These are phyloP conservation scores for Amniculicola lignicola DNA, from an alignment of 495 filamentous ascomycete genomes.

Conservation along the genomic window DNA sequence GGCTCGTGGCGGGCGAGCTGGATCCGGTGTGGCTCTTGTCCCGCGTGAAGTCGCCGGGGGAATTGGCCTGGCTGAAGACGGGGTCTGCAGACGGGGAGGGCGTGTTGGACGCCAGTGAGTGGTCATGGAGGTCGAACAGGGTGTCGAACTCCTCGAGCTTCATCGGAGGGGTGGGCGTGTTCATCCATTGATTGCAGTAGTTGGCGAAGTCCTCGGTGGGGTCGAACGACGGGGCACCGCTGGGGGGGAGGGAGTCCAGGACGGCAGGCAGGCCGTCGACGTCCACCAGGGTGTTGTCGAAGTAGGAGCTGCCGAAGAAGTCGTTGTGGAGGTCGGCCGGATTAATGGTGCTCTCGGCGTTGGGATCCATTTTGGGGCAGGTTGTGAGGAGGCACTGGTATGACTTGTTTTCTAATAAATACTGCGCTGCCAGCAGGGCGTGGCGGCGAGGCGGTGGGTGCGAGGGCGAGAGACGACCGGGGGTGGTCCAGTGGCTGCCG, in stretches of 20 bases:
- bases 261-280: background rate
- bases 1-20: constrained; percentile 12
- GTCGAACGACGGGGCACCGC: background rate
- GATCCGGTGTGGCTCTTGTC: constrained; percentile 16
- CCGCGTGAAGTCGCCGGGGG: constrained; percentile 15
- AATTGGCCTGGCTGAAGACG: constrained; percentile 25
- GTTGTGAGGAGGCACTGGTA: no score
- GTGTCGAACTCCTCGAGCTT: background rate
- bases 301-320: background rate
- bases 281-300: background rate
- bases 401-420: no score
- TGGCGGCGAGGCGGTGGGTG: no score
- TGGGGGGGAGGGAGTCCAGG: background rate
- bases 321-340: constrained; percentile 12
- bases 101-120: constrained; percentile 4
- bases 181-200: background rate
- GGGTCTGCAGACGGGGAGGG: constrained; percentile 13
- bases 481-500: no score
- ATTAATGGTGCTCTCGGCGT: constrained; percentile 10
- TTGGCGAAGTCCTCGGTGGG: background rate
- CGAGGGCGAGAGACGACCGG: no score
- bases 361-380: no score
- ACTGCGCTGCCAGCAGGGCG: no score
- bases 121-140: background rate
- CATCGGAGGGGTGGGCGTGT: background rate